Conservation (phyloP, 2,329 filamentous ascomycete species). For the Ophiostoma tasmaniense region DNA sequence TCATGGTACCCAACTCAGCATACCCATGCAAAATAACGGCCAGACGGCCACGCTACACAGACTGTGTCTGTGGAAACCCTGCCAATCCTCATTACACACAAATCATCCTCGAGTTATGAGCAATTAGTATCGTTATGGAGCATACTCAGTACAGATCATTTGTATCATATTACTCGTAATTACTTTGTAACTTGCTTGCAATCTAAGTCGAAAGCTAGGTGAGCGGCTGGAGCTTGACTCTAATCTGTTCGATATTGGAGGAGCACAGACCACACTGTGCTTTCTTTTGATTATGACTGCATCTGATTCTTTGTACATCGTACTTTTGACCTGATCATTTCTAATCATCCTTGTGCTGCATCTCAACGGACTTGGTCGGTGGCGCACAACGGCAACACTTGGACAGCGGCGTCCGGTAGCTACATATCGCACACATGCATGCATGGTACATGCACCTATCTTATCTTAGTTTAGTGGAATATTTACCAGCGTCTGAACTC, state of each 20-base stretch:
- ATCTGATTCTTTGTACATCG: no score
- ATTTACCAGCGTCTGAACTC: background rate
- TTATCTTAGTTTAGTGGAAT: background rate
- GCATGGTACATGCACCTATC: background rate
- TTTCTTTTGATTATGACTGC: background rate
- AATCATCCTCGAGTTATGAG: no score
- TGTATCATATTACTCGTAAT: no score
- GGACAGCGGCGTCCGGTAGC: background rate
- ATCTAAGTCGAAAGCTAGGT: background rate
- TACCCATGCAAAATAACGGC: background rate
- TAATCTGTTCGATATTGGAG: background rate
- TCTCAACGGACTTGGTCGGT: background rate
- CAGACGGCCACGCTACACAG: background rate
- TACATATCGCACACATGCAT: background rate
- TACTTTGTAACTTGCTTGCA: background rate
- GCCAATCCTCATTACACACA: constrained; percentile 13
- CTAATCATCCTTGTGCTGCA: background rate
- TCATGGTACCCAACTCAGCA: background rate
- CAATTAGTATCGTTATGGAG: background rate
- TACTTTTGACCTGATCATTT: background rate
- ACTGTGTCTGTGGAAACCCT: background rate
- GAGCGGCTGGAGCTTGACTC: background rate
- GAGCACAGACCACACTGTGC: background rate
- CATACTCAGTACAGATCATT: no score
- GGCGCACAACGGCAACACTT: background rate